A percentile compares a stretch with the other conserved stretches of the same genome.
phyloP scores from a whole-genome alignment of 352 stramenopile species.

The Peronospora tabacina region DNA sequence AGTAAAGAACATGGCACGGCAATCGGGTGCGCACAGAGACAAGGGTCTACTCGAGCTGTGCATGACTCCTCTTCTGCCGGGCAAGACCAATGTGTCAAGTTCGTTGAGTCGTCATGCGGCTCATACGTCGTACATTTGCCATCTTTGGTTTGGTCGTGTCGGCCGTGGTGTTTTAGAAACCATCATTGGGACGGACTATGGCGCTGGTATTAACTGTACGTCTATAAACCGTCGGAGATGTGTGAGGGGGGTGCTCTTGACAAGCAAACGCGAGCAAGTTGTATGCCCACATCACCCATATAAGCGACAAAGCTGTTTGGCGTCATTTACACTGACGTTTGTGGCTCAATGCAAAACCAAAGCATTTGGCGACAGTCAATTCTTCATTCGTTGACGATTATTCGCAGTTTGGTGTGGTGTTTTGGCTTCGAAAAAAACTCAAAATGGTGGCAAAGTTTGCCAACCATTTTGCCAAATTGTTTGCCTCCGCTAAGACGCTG shows the following conservation, averaged over 20 bases:
- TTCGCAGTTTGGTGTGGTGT: too few relatives aligned
- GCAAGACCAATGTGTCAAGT: not conserved
- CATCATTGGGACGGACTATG: not conserved
- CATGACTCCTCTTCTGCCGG: not conserved
- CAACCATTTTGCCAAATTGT: too few relatives aligned
- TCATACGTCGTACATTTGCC: not conserved
- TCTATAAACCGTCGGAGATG: not conserved
- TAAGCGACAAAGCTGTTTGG: not conserved
- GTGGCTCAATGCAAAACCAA: too few relatives aligned
- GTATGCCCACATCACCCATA: not conserved
- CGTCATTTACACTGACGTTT: constrained; percentile 1
- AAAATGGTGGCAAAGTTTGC: too few relatives aligned
- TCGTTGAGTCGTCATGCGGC: not conserved
- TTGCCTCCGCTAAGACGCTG: too few relatives aligned
- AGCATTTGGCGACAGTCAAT: too few relatives aligned
- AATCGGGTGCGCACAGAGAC: not conserved
- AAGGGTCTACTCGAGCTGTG: constrained; percentile 1
- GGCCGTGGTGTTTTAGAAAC: not conserved
- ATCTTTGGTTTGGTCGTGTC: constrained; percentile 4
- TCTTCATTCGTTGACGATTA: too few relatives aligned
- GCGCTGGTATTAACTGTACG: not conserved
- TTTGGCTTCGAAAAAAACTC: too few relatives aligned
- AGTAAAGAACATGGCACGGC: not conserved
- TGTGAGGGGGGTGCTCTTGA: not conserved
- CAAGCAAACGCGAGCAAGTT: constrained; percentile 2